These are phyloP conservation scores for Blastocystis sp. DNA, from an alignment of 352 stramenopile genomes.

Conservation along the genomic window DNA sequence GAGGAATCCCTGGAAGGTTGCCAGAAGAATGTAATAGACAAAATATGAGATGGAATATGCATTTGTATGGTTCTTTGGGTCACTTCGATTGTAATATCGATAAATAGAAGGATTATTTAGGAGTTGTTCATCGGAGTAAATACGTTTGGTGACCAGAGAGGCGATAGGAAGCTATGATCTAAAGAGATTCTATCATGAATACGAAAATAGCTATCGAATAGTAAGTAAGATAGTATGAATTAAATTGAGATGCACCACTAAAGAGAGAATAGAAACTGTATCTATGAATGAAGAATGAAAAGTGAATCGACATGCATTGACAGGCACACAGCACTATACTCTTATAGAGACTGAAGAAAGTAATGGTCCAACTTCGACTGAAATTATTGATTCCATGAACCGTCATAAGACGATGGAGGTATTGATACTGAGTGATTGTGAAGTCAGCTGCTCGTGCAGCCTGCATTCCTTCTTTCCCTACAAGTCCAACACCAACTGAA, in stretches of 20 bases:
- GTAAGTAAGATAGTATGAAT: conserved; percentile 70
- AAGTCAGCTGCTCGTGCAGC: conserved; percentile 88
- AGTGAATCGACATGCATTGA: conserved; percentile 70
- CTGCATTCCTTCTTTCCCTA: conserved; percentile 87
- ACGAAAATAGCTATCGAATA: conserved; percentile 54
- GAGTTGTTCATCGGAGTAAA: conserved; percentile 20
- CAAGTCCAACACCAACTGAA: conserved; percentile 87
- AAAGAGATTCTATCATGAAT: background rate
- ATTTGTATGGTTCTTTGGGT: background rate
- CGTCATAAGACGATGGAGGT: conserved; percentile 82
- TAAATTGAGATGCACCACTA: conserved; percentile 80
- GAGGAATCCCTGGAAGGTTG: background rate
- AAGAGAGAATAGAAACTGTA: conserved; percentile 82
- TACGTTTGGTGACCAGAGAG: conserved; percentile 1
- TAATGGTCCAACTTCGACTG: conserved; percentile 62
- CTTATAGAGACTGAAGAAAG: conserved; percentile 78
- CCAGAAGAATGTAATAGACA: background rate
- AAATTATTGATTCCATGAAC: conserved; percentile 77
- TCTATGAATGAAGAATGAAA: conserved; percentile 72
- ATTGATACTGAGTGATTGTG: conserved; percentile 87
- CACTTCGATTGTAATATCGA: background rate
- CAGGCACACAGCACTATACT: background rate
- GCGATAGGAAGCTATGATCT: conserved; percentile 17
- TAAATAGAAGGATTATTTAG: conserved; percentile 25
- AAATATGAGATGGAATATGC: background rate